Evolutionary conservation across 352 stramenopile species (phyloP), one percentile per base, ranked within the genome.

Genomic region (Globisporangium abappressorium): DNA sequence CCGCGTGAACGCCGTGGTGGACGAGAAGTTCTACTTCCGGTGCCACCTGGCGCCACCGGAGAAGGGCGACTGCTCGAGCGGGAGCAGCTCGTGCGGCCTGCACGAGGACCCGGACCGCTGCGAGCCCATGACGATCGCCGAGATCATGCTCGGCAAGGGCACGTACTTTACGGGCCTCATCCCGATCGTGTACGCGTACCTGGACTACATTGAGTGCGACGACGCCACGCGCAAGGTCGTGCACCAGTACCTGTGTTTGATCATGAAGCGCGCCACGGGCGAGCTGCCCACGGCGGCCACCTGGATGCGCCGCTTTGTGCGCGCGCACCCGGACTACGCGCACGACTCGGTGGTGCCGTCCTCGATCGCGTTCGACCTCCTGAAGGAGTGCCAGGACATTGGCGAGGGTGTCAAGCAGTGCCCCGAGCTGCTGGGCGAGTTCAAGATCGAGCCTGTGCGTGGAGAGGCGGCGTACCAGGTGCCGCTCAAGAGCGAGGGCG

Each of bases 1-100:
- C 78, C 88, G 85, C 49, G 82, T 98, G 46, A 98, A 99, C 79
- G 95, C 97, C 24, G 85, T 97, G 18, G 74, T 95, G 28, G 94
- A 97, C 62, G 89, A 98, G 67, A 98, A 99, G 71, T 99, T 99
- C 70, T 99, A 96, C 74, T 99, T 99, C 71, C 93, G 97, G 55
- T 96, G 93, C 65, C 95, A 99, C 76, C 75, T 99, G 78, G 96
- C 95, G 57, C 93, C 95, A 38, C 84, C 86, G 49, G 85, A 95
- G 69, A 72, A 73, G 15, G 84, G 77, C 61, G 87, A 95, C 61
- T 94, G 89, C 70, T 77, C 30, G 15, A 71, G 67, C 18, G 33
- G 33, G 20, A 53, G 55, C 12, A 22, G 33, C 26, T 36, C 24
- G 18, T 93, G 85, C 65, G 61, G 66, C 12, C 64, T 92, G 20